A percentile compares a stretch with the other conserved stretches of the same genome.
Conservation (phyloP, 208 protist species). For the Leishmania tropica region DNA sequence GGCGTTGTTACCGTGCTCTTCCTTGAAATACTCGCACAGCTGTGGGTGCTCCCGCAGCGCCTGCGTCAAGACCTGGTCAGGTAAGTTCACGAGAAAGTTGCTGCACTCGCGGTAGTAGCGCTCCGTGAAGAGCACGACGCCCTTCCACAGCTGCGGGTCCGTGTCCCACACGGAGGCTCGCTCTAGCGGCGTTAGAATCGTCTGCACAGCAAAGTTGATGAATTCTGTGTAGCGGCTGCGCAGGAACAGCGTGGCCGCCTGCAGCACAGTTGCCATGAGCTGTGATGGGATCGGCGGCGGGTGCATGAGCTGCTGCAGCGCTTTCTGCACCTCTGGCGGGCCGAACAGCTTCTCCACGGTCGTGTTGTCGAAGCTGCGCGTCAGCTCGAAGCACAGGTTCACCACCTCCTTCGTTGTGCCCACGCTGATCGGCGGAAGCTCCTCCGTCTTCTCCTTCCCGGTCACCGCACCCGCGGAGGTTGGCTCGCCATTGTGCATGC, state of each 20-base stretch:
- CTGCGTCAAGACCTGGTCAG: constrained; percentile 70
- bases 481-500: constrained; percentile 16
- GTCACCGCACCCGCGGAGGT: background rate
- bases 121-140: constrained; percentile 69
- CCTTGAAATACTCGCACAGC: constrained; percentile 57
- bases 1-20: constrained; percentile 83
- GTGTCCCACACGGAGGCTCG: constrained; percentile 59
- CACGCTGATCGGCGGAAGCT: constrained; percentile 49
- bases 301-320: constrained; percentile 56
- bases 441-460: constrained; percentile 9
- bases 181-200: constrained; percentile 61
- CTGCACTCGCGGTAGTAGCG: constrained; percentile 77
- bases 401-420: constrained; percentile 71
- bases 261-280: constrained; percentile 77
- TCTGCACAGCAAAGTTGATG: constrained; percentile 55
- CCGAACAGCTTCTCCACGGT: constrained; percentile 59
- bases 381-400: constrained; percentile 58
- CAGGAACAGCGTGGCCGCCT: constrained; percentile 39
- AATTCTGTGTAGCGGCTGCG: constrained; percentile 44
- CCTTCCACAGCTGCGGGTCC: constrained; percentile 71
- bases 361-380: constrained; percentile 51
- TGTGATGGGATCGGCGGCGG: constrained; percentile 64
- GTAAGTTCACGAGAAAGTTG: constrained; percentile 71
- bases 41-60: constrained; percentile 51
- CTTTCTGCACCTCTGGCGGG: constrained; percentile 55